Percentiles rank a stretch among this genome's conserved stretches.
These are phyloP conservation scores for Metschnikowia lachancei DNA, from an alignment of 805 yeast genomes.

Conservation along the genomic window DNA sequence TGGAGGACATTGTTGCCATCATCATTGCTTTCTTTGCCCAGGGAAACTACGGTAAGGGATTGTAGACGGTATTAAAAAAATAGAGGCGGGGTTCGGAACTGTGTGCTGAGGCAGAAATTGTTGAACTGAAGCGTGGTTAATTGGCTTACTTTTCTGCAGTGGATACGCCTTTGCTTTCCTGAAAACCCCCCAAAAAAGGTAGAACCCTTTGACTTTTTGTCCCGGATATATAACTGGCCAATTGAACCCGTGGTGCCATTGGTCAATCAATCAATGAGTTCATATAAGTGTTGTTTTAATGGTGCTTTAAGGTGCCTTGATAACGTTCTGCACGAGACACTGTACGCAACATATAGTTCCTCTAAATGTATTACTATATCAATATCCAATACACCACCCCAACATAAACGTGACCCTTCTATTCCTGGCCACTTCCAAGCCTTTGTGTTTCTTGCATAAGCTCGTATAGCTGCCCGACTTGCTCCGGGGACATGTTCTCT, in stretches of 20 bases:
- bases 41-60: conserved; percentile 87
- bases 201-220: too few species aligned
- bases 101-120: not conserved
- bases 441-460: conserved; percentile 69
- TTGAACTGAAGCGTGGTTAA: not conserved
- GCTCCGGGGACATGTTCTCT: conserved; percentile 87
- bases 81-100: too few species aligned
- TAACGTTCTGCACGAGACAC: too few species aligned
- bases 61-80: conserved; percentile 35
- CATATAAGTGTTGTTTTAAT: too few species aligned
- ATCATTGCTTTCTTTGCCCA: conserved; percentile 71
- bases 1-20: conserved; percentile 69
- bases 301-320: too few species aligned
- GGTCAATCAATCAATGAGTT: too few species aligned
- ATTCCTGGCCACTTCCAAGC: conserved; percentile 18
- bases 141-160: not conserved
- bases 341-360: too few species aligned
- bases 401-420: not conserved
- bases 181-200: too few species aligned
- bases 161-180: too few species aligned
- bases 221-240: too few species aligned
- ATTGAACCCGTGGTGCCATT: too few species aligned
- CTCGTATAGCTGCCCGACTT: conserved; percentile 75
- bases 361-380: not conserved
- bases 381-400: not conserved